Conservation (phyloP, 2,329 filamentous ascomycete species). For the Arthrobotrys sphaeroides region DNA sequence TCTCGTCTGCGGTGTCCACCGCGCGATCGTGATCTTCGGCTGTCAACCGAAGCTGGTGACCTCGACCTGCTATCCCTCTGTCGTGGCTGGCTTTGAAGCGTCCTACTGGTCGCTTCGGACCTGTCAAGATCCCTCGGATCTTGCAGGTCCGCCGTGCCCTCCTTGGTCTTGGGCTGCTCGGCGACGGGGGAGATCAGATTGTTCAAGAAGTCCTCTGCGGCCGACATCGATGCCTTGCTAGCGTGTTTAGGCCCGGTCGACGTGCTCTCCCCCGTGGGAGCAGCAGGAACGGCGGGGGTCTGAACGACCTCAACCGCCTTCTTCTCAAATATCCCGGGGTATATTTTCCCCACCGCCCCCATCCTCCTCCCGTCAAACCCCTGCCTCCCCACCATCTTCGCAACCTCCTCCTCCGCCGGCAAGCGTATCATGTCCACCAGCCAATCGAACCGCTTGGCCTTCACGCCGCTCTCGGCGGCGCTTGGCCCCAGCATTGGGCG, state of each 20-base stretch:
- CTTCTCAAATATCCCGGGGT: conserved; percentile 63
- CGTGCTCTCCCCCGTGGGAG: background rate
- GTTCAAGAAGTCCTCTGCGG: conserved; percentile 52
- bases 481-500: conserved; percentile 58
- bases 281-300: conserved; percentile 14
- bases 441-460: conserved; percentile 65
- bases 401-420: conserved; percentile 66
- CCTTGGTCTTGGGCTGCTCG: conserved; percentile 19
- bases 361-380: conserved; percentile 70
- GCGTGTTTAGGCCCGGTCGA: conserved; percentile 18
- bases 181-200: conserved; percentile 19
- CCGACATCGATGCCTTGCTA: conserved; percentile 49
- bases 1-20: conserved; percentile 10
- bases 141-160: background rate
- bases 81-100: conserved; percentile 25
- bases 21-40: conserved; percentile 31
- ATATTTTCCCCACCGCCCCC: conserved; percentile 65
- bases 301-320: conserved; percentile 17
- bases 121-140: conserved; percentile 24
- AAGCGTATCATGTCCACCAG: conserved; percentile 71
- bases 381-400: conserved; percentile 64
- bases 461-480: conserved; percentile 55
- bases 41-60: conserved; percentile 36
- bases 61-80: conserved; percentile 1
- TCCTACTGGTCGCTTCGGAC: conserved; percentile 33